Percentiles rank a stretch among this genome's conserved stretches.
Evolutionary conservation across 768 basidiomycete genomes (phyloP).

Genomic region (Boletus eberwhitei): DNA sequence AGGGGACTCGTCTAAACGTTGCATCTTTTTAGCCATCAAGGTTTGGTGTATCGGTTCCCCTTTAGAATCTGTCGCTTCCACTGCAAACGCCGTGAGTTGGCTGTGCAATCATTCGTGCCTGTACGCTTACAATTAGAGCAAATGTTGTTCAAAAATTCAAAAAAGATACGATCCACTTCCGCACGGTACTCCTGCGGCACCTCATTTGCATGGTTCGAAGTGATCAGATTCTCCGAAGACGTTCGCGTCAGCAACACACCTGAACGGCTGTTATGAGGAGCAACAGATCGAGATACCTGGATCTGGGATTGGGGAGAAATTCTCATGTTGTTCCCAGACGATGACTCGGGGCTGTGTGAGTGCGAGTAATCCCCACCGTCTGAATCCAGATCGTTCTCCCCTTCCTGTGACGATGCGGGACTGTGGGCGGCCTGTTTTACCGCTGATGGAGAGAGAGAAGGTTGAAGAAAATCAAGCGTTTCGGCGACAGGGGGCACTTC

Average conservation of each 20-base stretch:
- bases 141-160: conserved; percentile 80
- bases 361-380: conserved; percentile 36
- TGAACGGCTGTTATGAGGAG: conserved; percentile 15
- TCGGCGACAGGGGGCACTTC: conserved; percentile 24
- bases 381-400: conserved; percentile 48
- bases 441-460: conserved; percentile 7
- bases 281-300: conserved; percentile 13
- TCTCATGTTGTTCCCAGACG: conserved; percentile 23
- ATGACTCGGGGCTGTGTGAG: conserved; percentile 32
- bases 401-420: conserved; percentile 44
- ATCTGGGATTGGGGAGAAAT: conserved; percentile 26
- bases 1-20: conserved; percentile 89
- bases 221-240: conserved; percentile 27
- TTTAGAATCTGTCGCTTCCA: conserved; percentile 90
- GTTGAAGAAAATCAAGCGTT: conserved; percentile 32
- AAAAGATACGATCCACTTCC: conserved; percentile 88
- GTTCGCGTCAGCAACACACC: conserved; percentile 13
- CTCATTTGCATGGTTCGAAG: conserved; percentile 48
- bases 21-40: conserved; percentile 99
- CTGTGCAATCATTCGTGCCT: conserved; percentile 2
- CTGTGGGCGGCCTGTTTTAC: conserved; percentile 19
- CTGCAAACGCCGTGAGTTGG: conserved; percentile 41
- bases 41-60: conserved; percentile 98
- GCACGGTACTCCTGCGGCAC: conserved; percentile 76
- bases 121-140: conserved; percentile 83